A percentile compares a stretch with the other conserved stretches of the same genome.
Conservation (phyloP, 352 stramenopile species). For the Thraustochytrium striatum region DNA sequence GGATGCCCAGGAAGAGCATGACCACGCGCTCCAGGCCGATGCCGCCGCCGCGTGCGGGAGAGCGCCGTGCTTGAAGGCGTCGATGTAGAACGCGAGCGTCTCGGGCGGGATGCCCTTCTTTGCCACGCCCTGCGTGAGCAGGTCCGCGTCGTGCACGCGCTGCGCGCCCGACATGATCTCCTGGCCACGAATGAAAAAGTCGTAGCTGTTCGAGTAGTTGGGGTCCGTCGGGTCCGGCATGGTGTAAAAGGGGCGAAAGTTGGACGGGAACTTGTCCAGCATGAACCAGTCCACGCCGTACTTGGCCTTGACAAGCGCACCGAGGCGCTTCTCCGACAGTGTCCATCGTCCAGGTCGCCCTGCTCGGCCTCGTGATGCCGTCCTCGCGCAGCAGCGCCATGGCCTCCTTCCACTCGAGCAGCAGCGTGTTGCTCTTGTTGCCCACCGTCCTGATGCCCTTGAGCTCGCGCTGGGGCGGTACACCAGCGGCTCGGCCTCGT, state of each 20-base stretch:
- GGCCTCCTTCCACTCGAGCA: slow-evolving; percentile 87
- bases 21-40: slow-evolving; percentile 98
- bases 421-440: slow-evolving; percentile 63
- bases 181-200: slow-evolving; percentile 99
- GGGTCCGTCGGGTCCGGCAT: slow-evolving; percentile 94
- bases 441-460: slow-evolving; percentile 62
- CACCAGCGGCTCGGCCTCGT: slow-evolving; percentile 94
- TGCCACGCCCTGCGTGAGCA: slow-evolving; percentile 85
- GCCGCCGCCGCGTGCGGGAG: slow-evolving; percentile 94
- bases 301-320: slow-evolving; percentile 89
- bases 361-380: slow-evolving; percentile 62
- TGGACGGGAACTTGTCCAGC: slow-evolving; percentile 98
- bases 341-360: slow-evolving; percentile 69
- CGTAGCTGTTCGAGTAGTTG: slow-evolving; percentile 93
- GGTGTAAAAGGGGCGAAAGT: slow-evolving; percentile 98
- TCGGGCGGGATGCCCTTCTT: slow-evolving; percentile 73
- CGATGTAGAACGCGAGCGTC: slow-evolving; percentile 91
- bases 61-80: slow-evolving; percentile 96
- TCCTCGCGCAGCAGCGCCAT: slow-evolving; percentile 80
- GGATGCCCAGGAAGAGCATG: slow-evolving; percentile 96
- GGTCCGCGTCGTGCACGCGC: slow-evolving; percentile 92
- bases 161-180: slow-evolving; percentile 99
- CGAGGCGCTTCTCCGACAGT: slow-evolving; percentile 95
- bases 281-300: slow-evolving; percentile 99
- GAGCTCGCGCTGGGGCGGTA: slow-evolving; percentile 80